Evolutionary conservation across 2,329 filamentous ascomycete species (phyloP).

Genomic region (Fusarium sarcochroum): DNA sequence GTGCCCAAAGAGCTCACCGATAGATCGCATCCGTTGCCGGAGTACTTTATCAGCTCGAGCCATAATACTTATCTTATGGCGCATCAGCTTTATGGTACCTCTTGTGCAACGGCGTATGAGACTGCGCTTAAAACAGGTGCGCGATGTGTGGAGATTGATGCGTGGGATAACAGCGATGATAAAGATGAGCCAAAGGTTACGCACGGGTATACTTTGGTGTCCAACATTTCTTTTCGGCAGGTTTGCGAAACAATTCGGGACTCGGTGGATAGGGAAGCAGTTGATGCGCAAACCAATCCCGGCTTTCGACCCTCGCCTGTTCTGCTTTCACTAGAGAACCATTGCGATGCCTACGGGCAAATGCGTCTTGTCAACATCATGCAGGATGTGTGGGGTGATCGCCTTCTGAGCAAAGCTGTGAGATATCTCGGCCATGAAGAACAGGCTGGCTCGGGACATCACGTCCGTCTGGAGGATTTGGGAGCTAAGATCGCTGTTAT

Average conservation of each 20-base stretch:
- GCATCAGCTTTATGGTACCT: conserved; percentile 76
- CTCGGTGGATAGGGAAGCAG: conserved; percentile 71
- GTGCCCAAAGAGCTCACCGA: conserved; percentile 70
- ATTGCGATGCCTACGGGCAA: conserved; percentile 73
- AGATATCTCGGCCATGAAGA: conserved; percentile 69
- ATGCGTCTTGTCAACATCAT: conserved; percentile 74
- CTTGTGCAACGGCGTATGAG: conserved; percentile 74
- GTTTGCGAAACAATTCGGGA: conserved; percentile 77
- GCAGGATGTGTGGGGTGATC: conserved; percentile 72
- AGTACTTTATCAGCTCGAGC: conserved; percentile 80
- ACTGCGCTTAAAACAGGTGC: conserved; percentile 73
- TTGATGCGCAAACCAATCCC: conserved; percentile 53
- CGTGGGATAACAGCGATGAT: conserved; percentile 75
- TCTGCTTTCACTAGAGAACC: conserved; percentile 76
- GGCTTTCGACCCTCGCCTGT: conserved; percentile 68
- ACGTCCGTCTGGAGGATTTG: conserved; percentile 71
- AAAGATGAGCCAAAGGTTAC: conserved; percentile 77
- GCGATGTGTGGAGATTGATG: conserved; percentile 80
- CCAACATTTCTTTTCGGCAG: conserved; percentile 73
- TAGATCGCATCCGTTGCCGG: conserved; percentile 71
- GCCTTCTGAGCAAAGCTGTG: conserved; percentile 71
- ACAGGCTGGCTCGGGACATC: conserved; percentile 64
- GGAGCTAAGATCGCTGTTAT: conserved; percentile 76
- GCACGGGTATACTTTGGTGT: conserved; percentile 78
- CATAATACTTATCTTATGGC: conserved; percentile 82